phyloP scores from a whole-genome alignment of 1,139 yeast genomes.

The Saccharomyces hybrid region DNA sequence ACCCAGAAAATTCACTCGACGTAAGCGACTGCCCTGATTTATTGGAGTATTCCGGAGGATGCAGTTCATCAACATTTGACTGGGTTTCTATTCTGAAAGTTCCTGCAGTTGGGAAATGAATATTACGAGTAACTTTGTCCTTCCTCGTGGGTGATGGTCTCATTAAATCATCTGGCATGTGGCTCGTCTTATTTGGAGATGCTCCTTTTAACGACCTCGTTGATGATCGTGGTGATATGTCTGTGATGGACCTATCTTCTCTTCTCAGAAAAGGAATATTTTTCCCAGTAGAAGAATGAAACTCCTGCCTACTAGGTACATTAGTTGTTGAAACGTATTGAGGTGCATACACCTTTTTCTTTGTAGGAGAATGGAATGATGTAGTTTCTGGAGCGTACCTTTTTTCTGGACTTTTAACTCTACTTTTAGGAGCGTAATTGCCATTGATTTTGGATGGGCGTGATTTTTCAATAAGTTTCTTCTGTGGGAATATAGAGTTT shows the following conservation, averaged over 20 bases:
- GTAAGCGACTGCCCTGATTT: neutral
- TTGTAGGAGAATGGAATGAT: conserved; percentile 6
- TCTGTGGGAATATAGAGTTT: neutral
- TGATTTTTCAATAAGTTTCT: neutral
- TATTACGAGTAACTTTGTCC: neutral
- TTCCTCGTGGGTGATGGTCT: neutral
- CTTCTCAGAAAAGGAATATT: neutral
- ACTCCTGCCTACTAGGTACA: neutral
- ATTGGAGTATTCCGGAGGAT: neutral
- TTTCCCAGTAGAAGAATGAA: neutral
- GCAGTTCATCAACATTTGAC: neutral
- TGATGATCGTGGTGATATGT: neutral
- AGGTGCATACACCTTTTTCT: conserved; percentile 2
- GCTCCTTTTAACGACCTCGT: neutral
- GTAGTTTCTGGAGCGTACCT: conserved; percentile 2
- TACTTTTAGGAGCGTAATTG: neutral
- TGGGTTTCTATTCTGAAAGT: neutral
- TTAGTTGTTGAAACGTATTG: neutral
- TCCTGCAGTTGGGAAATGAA: neutral
- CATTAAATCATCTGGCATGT: neutral
- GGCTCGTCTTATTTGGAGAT: neutral
- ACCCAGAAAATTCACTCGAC: neutral
- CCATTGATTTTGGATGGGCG: neutral
- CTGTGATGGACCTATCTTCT: neutral
- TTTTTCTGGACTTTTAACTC: conserved; percentile 1